Evolutionary conservation across 345 rosid species (phyloP).

Genomic region (Hirschfeldia incana): DNA sequence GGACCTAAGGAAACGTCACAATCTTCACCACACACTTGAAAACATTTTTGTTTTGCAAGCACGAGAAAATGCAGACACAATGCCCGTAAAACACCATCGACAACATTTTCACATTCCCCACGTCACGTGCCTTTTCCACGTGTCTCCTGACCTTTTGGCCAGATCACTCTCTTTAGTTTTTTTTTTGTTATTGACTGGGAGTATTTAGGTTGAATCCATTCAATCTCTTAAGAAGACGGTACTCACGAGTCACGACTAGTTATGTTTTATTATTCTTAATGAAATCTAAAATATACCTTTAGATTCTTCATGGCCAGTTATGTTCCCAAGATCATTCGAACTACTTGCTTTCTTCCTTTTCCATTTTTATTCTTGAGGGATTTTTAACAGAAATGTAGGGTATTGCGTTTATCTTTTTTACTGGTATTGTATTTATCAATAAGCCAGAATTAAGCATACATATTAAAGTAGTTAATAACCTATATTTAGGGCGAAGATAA

Average conservation of each 20-base stretch:
- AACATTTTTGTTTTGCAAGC: constrained; percentile 30
- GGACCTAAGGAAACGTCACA: constrained; percentile 35
- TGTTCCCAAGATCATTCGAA: neutral
- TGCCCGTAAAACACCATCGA: constrained; percentile 14
- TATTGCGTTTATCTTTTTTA: neutral
- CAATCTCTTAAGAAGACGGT: neutral
- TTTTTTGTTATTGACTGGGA: neutral
- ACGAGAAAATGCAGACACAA: constrained; percentile 34
- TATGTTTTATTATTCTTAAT: neutral
- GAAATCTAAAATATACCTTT: neutral
- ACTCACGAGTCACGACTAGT: neutral
- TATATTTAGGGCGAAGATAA: constrained; percentile 17
- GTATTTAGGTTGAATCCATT: neutral
- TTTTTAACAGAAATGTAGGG: neutral
- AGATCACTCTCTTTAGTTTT: constrained; percentile 3
- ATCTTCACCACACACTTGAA: constrained; percentile 25
- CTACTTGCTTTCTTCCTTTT: neutral
- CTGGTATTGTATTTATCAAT: neutral
- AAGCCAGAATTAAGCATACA: neutral
- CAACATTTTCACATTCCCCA: constrained; percentile 34
- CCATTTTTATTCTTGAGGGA: neutral
- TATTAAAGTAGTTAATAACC: neutral
- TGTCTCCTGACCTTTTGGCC: constrained; percentile 36
- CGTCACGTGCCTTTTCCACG: constrained; percentile 44
- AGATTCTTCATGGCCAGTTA: neutral